Evolutionary conservation across 2,329 filamentous ascomycete genomes (phyloP), one percentile per base, ranked within the genome.

Genomic region (Colletotrichum zoysiae): DNA sequence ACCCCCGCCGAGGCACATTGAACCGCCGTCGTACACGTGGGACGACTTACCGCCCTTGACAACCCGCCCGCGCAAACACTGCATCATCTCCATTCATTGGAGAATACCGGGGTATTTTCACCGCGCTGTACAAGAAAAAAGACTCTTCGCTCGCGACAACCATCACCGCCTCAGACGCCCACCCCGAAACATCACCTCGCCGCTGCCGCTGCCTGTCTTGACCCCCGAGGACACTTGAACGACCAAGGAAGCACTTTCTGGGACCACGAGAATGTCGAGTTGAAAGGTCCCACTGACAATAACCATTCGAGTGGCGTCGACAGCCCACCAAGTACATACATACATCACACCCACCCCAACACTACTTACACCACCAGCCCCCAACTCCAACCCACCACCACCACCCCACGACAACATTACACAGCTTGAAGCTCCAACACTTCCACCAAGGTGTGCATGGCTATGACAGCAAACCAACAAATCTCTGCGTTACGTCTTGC

Each of bases 11-110:
- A 71, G 55, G 69, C 64, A 59, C 59, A 59, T 71, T 71, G 59
- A 60, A 56, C 64, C 67, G 42, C 12, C 44, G 46, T 66, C 48
- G 56, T 67, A 73, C 70, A 73, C 70, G 70, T 73, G 70, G 70
- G 62, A 70, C 70, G 62, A 71, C 56, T 73, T 67, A 71, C 65
- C 65, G 69, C 69, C 69, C 62, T n/a, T 60, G 66, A 33, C 67
- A 73, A 58, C 61, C 56, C 38, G 61, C 35, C 53, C 38, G 8
- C 62, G 60, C 44, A 3, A 67, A 38, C 65, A 33, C 44, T 51
- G 35, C 38, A 63, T 51, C 44, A 59, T 46, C 23, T 7, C 16
- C 30, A 44, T 38, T 62, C 35, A 58, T 73, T 71, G 67, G 67
- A 62, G 44, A 57, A 57, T 26, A 46, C 23, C 59, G 59, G 66